A percentile compares a stretch with the other conserved stretches of the same genome.
phyloP scores from a whole-genome alignment of 805 yeast genomes.

The Kodamaea neixiangensis region DNA sequence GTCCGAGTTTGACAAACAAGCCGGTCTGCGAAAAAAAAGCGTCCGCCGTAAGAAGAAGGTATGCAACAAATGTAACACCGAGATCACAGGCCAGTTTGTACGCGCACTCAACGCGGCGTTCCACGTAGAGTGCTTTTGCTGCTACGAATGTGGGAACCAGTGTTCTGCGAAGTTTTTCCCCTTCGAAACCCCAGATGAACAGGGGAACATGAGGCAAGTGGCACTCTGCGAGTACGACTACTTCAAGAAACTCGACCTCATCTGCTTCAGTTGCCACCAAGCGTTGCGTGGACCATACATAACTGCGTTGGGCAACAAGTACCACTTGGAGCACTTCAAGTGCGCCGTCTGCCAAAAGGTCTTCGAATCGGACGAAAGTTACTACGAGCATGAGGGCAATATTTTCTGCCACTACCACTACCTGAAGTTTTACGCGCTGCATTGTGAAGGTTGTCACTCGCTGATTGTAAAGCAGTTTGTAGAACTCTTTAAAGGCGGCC shows the following conservation, averaged over 20 bases:
- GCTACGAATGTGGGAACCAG: constrained; percentile 78
- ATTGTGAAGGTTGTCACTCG: constrained; percentile 90
- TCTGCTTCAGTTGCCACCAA: constrained; percentile 83
- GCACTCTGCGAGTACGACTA: constrained; percentile 89
- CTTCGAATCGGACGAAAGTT: constrained; percentile 89
- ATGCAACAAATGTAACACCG: constrained; percentile 39
- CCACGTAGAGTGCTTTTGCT: constrained; percentile 86
- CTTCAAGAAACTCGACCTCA: constrained; percentile 77
- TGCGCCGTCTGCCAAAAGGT: constrained; percentile 84
- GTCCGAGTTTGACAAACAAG: constrained; percentile 3
- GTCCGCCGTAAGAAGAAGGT: constrained; percentile 26
- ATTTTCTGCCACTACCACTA: constrained; percentile 93
- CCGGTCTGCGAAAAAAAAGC: constrained; percentile 13
- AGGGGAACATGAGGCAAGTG: constrained; percentile 39
- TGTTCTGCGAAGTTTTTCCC: constrained; percentile 92
- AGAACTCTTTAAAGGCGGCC: constrained; percentile 86
- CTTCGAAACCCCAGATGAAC: constrained; percentile 50
- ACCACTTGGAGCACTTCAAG: constrained; percentile 93
- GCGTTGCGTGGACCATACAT: constrained; percentile 92
- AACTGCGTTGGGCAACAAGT: constrained; percentile 88
- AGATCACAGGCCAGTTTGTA: constrained; percentile 68
- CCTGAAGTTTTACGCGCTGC: constrained; percentile 79
- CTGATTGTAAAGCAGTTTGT: constrained; percentile 94
- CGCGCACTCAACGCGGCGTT: constrained; percentile 78
- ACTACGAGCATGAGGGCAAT: constrained; percentile 79